A percentile compares a stretch with the other conserved stretches of the same genome.
Conservation (phyloP, 768 basidiomycete species). For the Mycena vitilis region DNA sequence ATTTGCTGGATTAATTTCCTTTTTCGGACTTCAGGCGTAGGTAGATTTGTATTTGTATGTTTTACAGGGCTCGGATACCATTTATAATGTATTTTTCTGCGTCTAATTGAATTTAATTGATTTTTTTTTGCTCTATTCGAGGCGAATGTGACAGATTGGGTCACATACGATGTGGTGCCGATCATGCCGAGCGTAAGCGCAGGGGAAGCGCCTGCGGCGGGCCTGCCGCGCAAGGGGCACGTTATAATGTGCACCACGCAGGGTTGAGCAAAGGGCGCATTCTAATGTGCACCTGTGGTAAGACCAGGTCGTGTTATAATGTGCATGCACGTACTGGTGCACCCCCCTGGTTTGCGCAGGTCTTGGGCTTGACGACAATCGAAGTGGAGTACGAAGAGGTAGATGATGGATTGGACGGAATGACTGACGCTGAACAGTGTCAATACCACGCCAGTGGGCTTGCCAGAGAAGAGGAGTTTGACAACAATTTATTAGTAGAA, state of each 20-base stretch:
- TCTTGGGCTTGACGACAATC: too few species aligned
- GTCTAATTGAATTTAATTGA: not conserved
- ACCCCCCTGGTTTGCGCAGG: too few species aligned
- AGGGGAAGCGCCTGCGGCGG: not conserved
- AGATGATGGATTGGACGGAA: too few species aligned
- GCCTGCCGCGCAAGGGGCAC: not conserved
- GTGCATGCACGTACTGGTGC: too few species aligned
- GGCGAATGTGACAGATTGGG: too few species aligned
- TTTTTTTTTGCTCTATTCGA: too few species aligned
- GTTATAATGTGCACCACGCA: not conserved
- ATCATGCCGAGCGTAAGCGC: not conserved
- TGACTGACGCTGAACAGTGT: too few species aligned
- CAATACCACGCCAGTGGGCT: too few species aligned
- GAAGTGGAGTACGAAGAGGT: conserved; percentile 1
- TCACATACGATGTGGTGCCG: not conserved
- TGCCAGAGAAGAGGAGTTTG: too few species aligned
- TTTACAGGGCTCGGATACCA: too few species aligned
- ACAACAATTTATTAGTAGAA: too few species aligned
- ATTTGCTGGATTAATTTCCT: conserved; percentile 5
- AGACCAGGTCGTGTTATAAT: not conserved
- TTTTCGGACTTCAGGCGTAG: not conserved
- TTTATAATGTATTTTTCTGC: too few species aligned
- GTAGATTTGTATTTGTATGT: not conserved
- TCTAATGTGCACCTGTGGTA: not conserved
- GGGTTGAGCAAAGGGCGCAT: not conserved